Percentiles rank a stretch among this genome's conserved stretches.
Conservation (phyloP, 164 flowering plant species). For the Berberis vulgaris region DNA sequence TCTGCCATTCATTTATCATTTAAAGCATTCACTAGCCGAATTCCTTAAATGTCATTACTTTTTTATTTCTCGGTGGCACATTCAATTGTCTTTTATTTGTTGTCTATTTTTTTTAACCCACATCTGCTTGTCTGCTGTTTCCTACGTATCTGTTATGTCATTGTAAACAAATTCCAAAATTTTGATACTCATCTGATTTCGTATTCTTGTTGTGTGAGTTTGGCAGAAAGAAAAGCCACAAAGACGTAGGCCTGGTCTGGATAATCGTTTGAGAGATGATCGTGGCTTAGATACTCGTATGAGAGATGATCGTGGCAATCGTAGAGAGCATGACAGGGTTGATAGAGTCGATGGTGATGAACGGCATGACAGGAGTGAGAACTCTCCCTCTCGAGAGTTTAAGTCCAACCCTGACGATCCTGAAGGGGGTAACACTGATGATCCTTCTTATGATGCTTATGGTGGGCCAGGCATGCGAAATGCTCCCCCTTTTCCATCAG, state of each 20-base stretch:
- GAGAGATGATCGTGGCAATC: constrained; percentile 19
- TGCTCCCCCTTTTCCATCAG: constrained; percentile 64
- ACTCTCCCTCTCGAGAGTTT: constrained; percentile 50
- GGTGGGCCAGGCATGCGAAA: constrained; percentile 69
- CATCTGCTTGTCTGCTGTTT: too few relatives aligned
- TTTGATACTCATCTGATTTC: too few relatives aligned
- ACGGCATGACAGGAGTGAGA: constrained; percentile 67
- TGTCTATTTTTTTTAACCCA: too few relatives aligned
- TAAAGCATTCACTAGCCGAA: too few relatives aligned
- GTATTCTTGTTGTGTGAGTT: background rate
- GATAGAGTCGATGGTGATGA: constrained; percentile 50
- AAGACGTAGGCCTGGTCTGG: constrained; percentile 49
- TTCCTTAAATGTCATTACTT: too few relatives aligned
- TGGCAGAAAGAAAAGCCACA: constrained; percentile 63
- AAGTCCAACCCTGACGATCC: constrained; percentile 44
- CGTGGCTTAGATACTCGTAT: too few relatives aligned
- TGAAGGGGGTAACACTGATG: constrained; percentile 61
- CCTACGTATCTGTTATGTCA: too few relatives aligned
- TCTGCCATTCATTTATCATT: too few relatives aligned
- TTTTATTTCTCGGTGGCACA: too few relatives aligned
- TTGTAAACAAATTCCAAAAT: too few relatives aligned
- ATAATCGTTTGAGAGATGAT: background rate
- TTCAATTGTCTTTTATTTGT: too few relatives aligned
- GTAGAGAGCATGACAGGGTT: constrained; percentile 47
- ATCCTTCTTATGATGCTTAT: constrained; percentile 63